Percentiles rank a stretch among this genome's conserved stretches.
phyloP scores from a whole-genome alignment of 371 early-diverging fungal species.

The Sanchytrium tribonematis region DNA sequence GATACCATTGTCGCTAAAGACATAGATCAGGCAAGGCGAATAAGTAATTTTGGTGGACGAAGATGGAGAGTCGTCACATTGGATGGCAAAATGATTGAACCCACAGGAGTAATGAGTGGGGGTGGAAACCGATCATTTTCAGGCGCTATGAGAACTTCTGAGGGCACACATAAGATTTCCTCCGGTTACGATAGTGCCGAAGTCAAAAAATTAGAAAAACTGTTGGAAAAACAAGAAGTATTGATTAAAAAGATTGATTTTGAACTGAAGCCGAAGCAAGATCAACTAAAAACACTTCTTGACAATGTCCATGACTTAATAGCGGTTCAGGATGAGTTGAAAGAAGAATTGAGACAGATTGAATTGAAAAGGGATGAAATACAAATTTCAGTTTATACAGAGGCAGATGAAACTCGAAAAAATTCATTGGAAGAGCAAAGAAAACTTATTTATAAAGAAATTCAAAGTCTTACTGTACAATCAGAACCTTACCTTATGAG shows the following conservation, averaged over 20 bases:
- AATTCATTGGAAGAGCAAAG: neutral
- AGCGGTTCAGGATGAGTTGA: neutral
- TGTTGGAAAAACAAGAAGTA: neutral
- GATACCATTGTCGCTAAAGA: conserved; percentile 79
- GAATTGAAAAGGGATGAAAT: too few species aligned
- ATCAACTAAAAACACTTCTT: neutral
- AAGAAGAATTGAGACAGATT: neutral
- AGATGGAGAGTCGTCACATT: conserved; percentile 87
- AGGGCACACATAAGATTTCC: neutral
- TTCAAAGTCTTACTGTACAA: neutral
- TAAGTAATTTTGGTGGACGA: conserved; percentile 44
- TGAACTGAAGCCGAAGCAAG: neutral
- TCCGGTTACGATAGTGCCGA: neutral
- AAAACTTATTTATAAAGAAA: neutral
- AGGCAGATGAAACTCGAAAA: neutral
- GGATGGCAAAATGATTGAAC: conserved; percentile 85
- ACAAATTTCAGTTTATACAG: neutral
- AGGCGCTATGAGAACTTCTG: neutral
- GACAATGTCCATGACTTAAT: neutral
- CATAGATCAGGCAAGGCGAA: conserved; percentile 63
- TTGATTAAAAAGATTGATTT: neutral
- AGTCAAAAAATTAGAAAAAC: neutral
- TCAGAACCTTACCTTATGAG: neutral
- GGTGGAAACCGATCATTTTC: conserved; percentile 37
- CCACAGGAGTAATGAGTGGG: conserved; percentile 89